Base-by-base conservation (phyloP, 768 basidiomycete genomes). In the Serendipita sp. region DNA sequence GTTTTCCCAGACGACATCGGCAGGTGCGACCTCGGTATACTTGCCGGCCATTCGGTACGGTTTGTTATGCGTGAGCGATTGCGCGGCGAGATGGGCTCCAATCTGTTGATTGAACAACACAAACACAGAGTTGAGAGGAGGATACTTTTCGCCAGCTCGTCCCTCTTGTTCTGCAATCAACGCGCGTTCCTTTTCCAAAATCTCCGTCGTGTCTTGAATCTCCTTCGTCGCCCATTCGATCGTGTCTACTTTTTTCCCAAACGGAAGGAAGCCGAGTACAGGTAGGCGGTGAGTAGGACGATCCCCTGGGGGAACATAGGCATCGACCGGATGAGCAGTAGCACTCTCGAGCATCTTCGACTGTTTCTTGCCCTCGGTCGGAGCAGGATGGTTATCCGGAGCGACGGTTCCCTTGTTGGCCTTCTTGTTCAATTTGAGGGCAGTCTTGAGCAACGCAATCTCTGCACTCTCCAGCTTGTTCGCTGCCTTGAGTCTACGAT, bases 1-100 rank as follows among this genome's bases (percentile, higher is more conserved):
- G 72, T 96, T 97, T 2, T 80, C 75, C 94, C 95, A 98, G 67
- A 98, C 86, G 52, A 99, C 86, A 74, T 96, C 93, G 34, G 81
- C 79, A 0, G 94, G 93, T 0, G 86, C 80, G 63, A 95, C 85
- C 72, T 96, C 94, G 45, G 86, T 80, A 70, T 85, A 88, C 62
- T 84, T 83, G 32, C 77, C 77, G 8, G 79, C 78, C 91, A 97
- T 96, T 15, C 82, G 76, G 69, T 89, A 90, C 30, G 91, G 91
- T 63, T 84, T 82, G 70, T 94, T 85, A 73, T 94, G 89, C 3
- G 83, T 76, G 46, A 94, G 75, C 2, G 78, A 77, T 74, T 93
- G 85, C 41, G 81, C 80, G 1, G 89, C 91, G 73, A 97, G 77
- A 74, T 98, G 93, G 16, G 94, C 93, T 2, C 89, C 88, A 67